A percentile compares a stretch with the other conserved stretches of the same genome.
Conservation (phyloP, 495 filamentous ascomycete species). For the Annulohypoxylon bovei region DNA sequence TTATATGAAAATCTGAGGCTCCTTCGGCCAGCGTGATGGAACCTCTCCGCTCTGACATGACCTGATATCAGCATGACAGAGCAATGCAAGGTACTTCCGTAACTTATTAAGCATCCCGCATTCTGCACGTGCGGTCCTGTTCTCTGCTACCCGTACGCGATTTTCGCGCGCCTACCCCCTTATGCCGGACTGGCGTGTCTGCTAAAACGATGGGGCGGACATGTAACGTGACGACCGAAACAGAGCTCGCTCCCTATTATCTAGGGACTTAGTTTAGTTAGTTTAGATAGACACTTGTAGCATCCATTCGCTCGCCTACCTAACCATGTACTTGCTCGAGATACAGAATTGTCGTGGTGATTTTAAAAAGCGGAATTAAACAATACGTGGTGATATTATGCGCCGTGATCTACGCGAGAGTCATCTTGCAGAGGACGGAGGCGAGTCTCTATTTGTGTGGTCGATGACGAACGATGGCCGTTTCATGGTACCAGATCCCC, state of each 20-base stretch:
- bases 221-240: slow-evolving; percentile 13
- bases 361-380: neutral
- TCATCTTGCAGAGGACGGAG: neutral
- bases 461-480: neutral
- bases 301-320: neutral
- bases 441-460: neutral
- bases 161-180: neutral
- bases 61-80: slow-evolving; percentile 7
- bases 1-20: slow-evolving; percentile 8
- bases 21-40: neutral
- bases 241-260: neutral
- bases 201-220: slow-evolving; percentile 3
- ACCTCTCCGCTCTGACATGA: slow-evolving; percentile 6
- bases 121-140: neutral
- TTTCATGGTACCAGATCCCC: slow-evolving; percentile 1
- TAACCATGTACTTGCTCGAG: neutral
- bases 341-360: neutral
- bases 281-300: neutral
- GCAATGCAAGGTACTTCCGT: slow-evolving; percentile 28
- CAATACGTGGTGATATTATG: neutral
- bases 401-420: neutral
- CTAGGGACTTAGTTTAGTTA: neutral
- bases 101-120: slow-evolving; percentile 20
- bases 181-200: neutral
- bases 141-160: neutral